Conservation (phyloP, 2,329 filamentous ascomycete genomes). For the Purpureocillium takamizusanense region DNA sequence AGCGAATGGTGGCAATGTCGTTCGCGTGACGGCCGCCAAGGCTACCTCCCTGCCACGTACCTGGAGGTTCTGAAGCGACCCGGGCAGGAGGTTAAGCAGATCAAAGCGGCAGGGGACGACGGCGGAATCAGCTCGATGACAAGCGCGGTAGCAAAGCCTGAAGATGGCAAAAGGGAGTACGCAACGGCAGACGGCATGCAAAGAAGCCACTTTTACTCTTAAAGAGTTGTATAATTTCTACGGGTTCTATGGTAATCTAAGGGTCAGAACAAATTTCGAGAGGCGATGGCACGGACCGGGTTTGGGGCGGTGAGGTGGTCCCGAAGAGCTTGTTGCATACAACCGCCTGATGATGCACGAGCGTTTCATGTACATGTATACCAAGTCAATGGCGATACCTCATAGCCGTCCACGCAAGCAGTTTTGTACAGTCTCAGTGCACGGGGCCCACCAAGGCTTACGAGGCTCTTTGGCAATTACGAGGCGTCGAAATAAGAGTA, state of each 20-base stretch:
- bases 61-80: constrained; percentile 63
- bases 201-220: constrained; percentile 50
- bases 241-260: too few species aligned
- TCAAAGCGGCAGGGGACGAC: constrained; percentile 38
- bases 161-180: constrained; percentile 41
- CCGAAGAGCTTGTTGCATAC: not conserved
- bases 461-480: too few species aligned
- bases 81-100: constrained; percentile 39
- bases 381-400: too few species aligned
- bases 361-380: not conserved
- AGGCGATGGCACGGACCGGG: too few species aligned
- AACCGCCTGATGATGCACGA: not conserved
- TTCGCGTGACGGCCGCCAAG: constrained; percentile 78
- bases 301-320: too few species aligned
- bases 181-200: constrained; percentile 47
- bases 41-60: constrained; percentile 87
- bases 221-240: constrained; percentile 9
- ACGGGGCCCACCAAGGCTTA: too few species aligned
- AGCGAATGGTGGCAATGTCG: constrained; percentile 98
- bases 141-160: constrained; percentile 26
- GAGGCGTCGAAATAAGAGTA: too few species aligned
- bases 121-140: constrained; percentile 41
- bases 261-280: too few species aligned
- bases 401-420: too few species aligned
- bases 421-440: too few species aligned